Percentiles rank a stretch among this genome's conserved stretches.
Evolutionary conservation across 495 filamentous ascomycete genomes (phyloP).

Genomic region (Penicillium atrosanguineum): DNA sequence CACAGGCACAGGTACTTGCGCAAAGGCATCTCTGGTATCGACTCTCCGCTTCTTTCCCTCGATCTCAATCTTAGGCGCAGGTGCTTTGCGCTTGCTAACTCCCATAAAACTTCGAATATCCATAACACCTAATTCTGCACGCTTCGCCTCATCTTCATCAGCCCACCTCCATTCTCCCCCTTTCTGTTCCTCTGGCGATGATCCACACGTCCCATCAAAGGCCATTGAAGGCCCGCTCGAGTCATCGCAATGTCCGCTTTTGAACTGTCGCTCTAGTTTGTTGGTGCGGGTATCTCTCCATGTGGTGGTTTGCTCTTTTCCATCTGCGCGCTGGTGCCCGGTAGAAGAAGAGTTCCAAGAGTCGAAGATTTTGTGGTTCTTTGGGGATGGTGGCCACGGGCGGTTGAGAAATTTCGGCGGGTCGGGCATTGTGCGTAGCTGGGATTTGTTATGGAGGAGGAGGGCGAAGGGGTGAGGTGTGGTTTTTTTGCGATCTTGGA

Average conservation of each 20-base stretch:
- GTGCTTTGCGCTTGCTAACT: slow-evolving; percentile 25
- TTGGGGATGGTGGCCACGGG: background rate
- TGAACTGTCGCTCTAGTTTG: slow-evolving; percentile 70
- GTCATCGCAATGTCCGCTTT: slow-evolving; percentile 18
- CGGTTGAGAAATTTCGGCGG: background rate
- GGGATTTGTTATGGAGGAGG: too few relatives aligned
- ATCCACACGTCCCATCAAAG: slow-evolving; percentile 18
- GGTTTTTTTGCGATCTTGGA: background rate
- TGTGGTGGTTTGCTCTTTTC: slow-evolving; percentile 53
- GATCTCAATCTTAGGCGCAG: background rate
- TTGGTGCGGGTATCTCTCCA: slow-evolving; percentile 67
- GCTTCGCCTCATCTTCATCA: slow-evolving; percentile 13
- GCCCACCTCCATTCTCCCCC: slow-evolving; percentile 20
- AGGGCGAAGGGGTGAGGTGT: background rate
- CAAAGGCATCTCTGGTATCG: too few relatives aligned
- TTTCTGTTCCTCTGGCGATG: background rate
- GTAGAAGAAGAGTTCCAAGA: slow-evolving; percentile 78
- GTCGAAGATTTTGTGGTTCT: slow-evolving; percentile 61
- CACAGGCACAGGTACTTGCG: too few relatives aligned
- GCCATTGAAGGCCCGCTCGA: slow-evolving; percentile 4
- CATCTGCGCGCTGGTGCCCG: slow-evolving; percentile 75
- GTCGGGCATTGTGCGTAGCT: background rate
- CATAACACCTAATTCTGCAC: slow-evolving; percentile 23
- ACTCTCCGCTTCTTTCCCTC: slow-evolving; percentile 3
- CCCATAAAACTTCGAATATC: slow-evolving; percentile 42